Percentiles rank a stretch among this genome's conserved stretches.
Evolutionary conservation across 2,329 filamentous ascomycete genomes (phyloP).

Genomic region (Apiospora sp.): DNA sequence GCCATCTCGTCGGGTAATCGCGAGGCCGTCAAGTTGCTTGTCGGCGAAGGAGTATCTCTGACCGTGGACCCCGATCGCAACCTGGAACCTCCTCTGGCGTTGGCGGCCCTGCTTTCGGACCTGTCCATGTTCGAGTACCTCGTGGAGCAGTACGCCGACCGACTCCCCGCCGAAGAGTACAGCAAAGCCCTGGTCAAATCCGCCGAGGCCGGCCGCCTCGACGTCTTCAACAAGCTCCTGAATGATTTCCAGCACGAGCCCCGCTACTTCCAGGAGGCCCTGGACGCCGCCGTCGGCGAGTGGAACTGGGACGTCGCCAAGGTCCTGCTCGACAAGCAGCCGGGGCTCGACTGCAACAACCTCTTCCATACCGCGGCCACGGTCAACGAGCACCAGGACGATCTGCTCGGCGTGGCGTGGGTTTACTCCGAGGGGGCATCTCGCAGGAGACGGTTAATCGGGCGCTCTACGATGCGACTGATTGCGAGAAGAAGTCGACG

Average conservation of each 20-base stretch:
- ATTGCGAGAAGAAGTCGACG: conserved; percentile 47
- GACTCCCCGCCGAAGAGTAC: conserved; percentile 48
- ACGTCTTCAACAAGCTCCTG: conserved; percentile 49
- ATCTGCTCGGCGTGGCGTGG: conserved; percentile 48
- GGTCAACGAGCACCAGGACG: conserved; percentile 45
- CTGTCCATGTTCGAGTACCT: conserved; percentile 51
- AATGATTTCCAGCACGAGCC: conserved; percentile 42
- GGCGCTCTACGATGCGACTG: conserved; percentile 49
- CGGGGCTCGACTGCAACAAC: conserved; percentile 45
- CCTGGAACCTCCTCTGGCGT: conserved; percentile 45
- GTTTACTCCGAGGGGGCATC: conserved; percentile 46
- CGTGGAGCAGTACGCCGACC: conserved; percentile 48
- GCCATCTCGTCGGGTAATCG: conserved; percentile 52
- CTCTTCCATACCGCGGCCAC: conserved; percentile 45
- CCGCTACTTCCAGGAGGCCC: conserved; percentile 44
- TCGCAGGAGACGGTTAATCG: conserved; percentile 41
- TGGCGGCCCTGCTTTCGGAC: conserved; percentile 49
- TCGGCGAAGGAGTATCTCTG: conserved; percentile 47
- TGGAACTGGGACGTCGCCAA: conserved; percentile 49
- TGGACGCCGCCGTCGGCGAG: conserved; percentile 43
- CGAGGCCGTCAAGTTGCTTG: conserved; percentile 49
- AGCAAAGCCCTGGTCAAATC: conserved; percentile 49
- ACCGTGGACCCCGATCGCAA: conserved; percentile 39
- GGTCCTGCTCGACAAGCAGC: conserved; percentile 43
- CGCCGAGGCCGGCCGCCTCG: conserved; percentile 47